Conservation (phyloP, 2,329 filamentous ascomycete genomes). For the Arachnopeziza araneosa region DNA sequence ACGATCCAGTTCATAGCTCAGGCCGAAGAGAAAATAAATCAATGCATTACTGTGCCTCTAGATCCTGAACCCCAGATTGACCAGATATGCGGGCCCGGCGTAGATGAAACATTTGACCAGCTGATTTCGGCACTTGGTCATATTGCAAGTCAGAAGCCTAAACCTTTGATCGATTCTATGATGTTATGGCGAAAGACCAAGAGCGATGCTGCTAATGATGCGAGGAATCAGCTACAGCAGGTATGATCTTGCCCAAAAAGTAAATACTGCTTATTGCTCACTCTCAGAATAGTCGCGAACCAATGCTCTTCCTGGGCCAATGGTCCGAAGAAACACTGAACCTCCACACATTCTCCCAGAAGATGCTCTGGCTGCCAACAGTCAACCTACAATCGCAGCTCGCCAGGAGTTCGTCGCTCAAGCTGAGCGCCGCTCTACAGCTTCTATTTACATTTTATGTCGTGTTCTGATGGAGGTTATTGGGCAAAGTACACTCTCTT, state of each 20-base stretch:
- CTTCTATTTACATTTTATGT: constrained; percentile 94
- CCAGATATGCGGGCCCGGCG: constrained; percentile 81
- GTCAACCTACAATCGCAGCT: constrained; percentile 32
- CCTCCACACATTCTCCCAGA: constrained; percentile 36
- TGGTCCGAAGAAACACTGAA: constrained; percentile 71
- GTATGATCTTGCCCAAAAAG: constrained; percentile 12
- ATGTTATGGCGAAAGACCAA: constrained; percentile 98
- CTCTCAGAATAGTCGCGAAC: neutral
- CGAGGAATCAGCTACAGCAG: constrained; percentile 54
- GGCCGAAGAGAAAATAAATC: constrained; percentile 92
- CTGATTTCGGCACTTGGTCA: constrained; percentile 89
- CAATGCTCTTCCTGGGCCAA: constrained; percentile 14
- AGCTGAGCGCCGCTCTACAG: constrained; percentile 82
- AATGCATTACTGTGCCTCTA: constrained; percentile 74
- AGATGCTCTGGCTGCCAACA: constrained; percentile 12
- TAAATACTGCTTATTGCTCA: constrained; percentile 1
- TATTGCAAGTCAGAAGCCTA: constrained; percentile 90
- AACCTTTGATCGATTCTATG: constrained; percentile 90
- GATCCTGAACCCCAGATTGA: constrained; percentile 83
- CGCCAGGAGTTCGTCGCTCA: constrained; percentile 68
- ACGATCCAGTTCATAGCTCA: constrained; percentile 73
- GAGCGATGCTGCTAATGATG: constrained; percentile 77
- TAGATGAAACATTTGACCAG: constrained; percentile 87
- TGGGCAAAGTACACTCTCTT: constrained; percentile 75
- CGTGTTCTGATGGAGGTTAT: constrained; percentile 92